These are phyloP conservation scores for Flammula alnicola DNA, from an alignment of 1,284 basidiomycete species.

Conservation along the genomic window DNA sequence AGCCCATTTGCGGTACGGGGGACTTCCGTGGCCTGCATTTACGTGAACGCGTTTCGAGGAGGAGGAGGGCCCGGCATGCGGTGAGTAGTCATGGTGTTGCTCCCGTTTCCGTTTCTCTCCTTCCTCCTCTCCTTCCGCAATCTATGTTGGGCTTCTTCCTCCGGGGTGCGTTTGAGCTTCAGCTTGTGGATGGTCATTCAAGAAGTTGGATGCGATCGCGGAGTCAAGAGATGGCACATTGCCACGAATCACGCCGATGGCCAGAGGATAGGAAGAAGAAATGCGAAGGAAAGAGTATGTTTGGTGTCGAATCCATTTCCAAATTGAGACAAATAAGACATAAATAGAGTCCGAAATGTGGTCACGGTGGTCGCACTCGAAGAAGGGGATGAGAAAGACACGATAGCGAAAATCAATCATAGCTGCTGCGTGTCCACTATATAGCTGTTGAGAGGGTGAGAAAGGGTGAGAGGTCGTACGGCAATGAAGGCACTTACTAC, in stretches of 20 bases:
- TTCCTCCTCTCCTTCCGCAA: constrained; percentile 52
- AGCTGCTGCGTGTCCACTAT: no score
- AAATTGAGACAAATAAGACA: constrained; percentile 13
- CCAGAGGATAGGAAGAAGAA: not conserved
- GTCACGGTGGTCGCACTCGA: no score
- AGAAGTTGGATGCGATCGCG: not conserved
- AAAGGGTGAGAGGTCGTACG: no score
- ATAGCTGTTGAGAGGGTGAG: no score
- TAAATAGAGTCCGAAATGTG: no score
- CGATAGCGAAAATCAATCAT: no score
- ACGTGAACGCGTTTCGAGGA: constrained; percentile 32
- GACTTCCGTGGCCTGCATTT: constrained; percentile 18
- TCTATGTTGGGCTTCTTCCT: constrained; percentile 63
- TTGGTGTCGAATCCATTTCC: constrained; percentile 6
- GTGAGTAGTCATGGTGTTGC: constrained; percentile 19
- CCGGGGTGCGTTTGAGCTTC: constrained; percentile 71
- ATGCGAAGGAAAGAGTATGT: not conserved
- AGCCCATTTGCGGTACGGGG: constrained; percentile 38
- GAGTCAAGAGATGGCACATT: not conserved
- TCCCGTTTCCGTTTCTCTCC: constrained; percentile 37
- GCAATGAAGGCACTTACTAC: no score
- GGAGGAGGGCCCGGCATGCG: constrained; percentile 17
- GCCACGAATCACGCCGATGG: not conserved
- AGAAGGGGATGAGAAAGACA: no score
- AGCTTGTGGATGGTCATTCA: constrained; percentile 57